Percentiles rank a stretch among this genome's conserved stretches.
Evolutionary conservation across 257 asterid species (phyloP).

Genomic region (Solanum phureja): DNA sequence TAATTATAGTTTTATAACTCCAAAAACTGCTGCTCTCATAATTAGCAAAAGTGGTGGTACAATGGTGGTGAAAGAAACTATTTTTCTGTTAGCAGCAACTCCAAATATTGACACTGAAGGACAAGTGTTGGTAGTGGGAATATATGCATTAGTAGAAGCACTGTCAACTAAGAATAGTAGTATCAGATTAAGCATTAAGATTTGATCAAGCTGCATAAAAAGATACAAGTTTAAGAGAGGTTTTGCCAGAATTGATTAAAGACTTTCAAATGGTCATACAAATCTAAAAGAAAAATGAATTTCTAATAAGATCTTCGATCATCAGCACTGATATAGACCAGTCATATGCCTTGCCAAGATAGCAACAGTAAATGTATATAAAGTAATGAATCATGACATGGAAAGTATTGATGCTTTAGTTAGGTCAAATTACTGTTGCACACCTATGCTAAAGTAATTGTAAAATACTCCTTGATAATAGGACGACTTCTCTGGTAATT

Average conservation of each 20-base stretch:
- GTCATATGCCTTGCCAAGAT: background rate
- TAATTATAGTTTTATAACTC: background rate
- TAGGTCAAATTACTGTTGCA: background rate
- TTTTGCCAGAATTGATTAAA: background rate
- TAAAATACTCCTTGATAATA: slow-evolving; percentile 86
- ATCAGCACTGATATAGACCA: background rate
- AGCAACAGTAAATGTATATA: background rate
- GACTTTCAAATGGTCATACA: background rate
- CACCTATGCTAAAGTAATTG: slow-evolving; percentile 98
- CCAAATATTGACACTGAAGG: background rate
- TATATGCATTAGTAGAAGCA: background rate
- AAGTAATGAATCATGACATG: background rate
- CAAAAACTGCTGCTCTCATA: background rate
- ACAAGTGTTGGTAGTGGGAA: background rate
- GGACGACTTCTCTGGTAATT: slow-evolving; percentile 51
- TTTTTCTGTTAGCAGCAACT: background rate
- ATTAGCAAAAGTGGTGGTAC: background rate
- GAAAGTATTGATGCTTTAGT: background rate
- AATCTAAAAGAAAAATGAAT: background rate
- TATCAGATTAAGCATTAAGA: background rate
- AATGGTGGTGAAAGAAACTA: background rate
- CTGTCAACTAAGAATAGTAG: background rate
- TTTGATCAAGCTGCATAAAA: background rate
- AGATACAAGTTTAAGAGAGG: background rate
- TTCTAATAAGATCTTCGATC: background rate